Evolutionary conservation across 129 eudicot genomes (phyloP).

Genomic region (Flaveria trinervia): DNA sequence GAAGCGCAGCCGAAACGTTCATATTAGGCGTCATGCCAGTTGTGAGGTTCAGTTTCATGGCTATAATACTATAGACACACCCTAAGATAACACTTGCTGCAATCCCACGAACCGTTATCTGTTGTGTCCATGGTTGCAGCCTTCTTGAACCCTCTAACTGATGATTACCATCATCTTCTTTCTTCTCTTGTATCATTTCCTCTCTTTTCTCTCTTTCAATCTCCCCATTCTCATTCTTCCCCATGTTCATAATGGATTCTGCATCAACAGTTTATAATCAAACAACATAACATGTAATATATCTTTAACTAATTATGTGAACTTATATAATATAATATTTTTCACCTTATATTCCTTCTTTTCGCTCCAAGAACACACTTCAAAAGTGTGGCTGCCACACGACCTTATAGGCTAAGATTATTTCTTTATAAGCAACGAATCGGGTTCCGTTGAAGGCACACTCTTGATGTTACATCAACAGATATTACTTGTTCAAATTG

Average conservation of each 20-base stretch:
- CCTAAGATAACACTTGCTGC: conserved; percentile 62
- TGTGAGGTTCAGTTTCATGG: conserved; percentile 76
- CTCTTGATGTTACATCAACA: conserved; percentile 22
- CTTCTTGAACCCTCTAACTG: conserved; percentile 33
- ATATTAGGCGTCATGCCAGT: conserved; percentile 80
- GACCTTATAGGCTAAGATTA: conserved; percentile 11
- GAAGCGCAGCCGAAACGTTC: conserved; percentile 83
- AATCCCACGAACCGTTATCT: conserved; percentile 63
- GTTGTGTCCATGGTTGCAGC: conserved; percentile 70
- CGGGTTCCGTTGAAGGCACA: conserved; percentile 16
- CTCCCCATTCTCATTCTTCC: conserved; percentile 45
- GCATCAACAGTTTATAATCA: conserved; percentile 19
- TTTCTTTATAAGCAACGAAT: not conserved
- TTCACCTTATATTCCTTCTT: conserved; percentile 22
- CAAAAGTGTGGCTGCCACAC: conserved; percentile 27
- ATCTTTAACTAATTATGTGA: not conserved
- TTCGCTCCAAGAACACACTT: conserved; percentile 23
- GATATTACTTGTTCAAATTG: conserved; percentile 20
- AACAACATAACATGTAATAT: conserved; percentile 20
- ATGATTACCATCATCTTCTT: conserved; percentile 17
- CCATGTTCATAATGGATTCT: conserved; percentile 32
- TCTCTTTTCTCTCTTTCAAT: conserved; percentile 34
- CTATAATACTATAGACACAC: conserved; percentile 63
- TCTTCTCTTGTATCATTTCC: conserved; percentile 32
- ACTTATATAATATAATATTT: not conserved